Evolutionary conservation across 768 basidiomycete genomes (phyloP).

Genomic region (Boletus edulis): DNA sequence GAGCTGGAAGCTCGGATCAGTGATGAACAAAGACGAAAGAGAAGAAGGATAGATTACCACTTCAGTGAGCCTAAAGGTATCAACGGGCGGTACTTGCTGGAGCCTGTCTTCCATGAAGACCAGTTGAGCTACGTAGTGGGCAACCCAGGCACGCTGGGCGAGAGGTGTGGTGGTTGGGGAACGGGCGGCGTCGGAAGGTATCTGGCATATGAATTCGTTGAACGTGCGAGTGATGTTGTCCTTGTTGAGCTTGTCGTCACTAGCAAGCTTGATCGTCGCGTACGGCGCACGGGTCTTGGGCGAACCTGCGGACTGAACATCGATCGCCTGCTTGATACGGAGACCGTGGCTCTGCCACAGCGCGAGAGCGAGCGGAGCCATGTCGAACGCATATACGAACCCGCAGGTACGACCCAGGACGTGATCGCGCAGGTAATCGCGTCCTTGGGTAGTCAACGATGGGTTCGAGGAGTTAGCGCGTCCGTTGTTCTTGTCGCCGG

Average conservation of each 20-base stretch:
- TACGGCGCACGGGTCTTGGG: constrained; percentile 16
- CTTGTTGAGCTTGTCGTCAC: constrained; percentile 2
- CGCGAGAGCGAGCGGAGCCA: constrained; percentile 29
- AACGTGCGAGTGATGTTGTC: constrained; percentile 19
- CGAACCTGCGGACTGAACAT: constrained; percentile 24
- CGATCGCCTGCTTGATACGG: constrained; percentile 34
- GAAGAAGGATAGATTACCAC: constrained; percentile 8
- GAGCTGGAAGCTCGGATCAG: constrained; percentile 14
- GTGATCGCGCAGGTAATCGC: constrained; percentile 28
- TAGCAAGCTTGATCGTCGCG: constrained; percentile 18
- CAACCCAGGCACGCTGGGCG: constrained; percentile 31
- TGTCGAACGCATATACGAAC: constrained; percentile 30
- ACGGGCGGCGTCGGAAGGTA: not conserved
- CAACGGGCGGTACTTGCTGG: constrained; percentile 20
- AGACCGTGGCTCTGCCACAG: constrained; percentile 31
- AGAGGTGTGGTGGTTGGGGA: constrained; percentile 15
- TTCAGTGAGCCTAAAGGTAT: constrained; percentile 26
- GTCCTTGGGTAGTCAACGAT: constrained; percentile 16
- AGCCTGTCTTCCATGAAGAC: constrained; percentile 20
- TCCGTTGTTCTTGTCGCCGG: constrained; percentile 32
- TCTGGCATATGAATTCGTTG: constrained; percentile 3
- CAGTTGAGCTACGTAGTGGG: constrained; percentile 30
- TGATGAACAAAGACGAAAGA: not conserved
- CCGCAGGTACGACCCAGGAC: constrained; percentile 29
- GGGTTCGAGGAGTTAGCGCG: constrained; percentile 25